Conservation (phyloP, 1,284 basidiomycete genomes). For the Ceratorhiza oryzae-sativae region DNA sequence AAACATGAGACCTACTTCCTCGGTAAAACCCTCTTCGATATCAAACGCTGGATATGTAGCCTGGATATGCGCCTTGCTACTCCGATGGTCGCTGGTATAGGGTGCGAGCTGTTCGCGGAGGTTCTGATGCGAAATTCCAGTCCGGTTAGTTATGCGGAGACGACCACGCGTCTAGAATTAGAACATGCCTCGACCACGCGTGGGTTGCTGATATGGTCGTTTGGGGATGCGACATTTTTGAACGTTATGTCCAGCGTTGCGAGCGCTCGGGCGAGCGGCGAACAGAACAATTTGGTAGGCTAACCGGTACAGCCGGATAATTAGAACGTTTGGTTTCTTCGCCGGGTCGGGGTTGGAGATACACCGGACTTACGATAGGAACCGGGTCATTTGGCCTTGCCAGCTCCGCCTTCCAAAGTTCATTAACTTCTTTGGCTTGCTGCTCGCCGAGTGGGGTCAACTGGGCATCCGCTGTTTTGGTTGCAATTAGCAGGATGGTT, state of each 20-base stretch:
- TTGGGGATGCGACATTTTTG: constrained; percentile 50
- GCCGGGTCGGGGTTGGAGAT: background rate
- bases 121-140: constrained; percentile 55
- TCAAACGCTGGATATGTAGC: constrained; percentile 65
- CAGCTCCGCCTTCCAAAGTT: constrained; percentile 67
- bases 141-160: background rate
- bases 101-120: constrained; percentile 71
- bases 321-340: constrained; percentile 3
- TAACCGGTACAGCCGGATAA: background rate
- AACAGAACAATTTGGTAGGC: constrained; percentile 69
- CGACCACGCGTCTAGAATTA: background rate
- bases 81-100: constrained; percentile 77
- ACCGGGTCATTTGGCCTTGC: constrained; percentile 54
- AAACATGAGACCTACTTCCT: constrained; percentile 56
- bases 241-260: constrained; percentile 74
- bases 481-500: background rate
- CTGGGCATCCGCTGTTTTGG: constrained; percentile 11
- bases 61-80: constrained; percentile 62
- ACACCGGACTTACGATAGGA: constrained; percentile 45
- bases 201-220: constrained; percentile 48
- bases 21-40: constrained; percentile 72
- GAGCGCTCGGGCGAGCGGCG: constrained; percentile 75
- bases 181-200: constrained; percentile 61
- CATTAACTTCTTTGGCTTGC: constrained; percentile 52
- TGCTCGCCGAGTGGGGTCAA: constrained; percentile 19